Base-by-base conservation (phyloP, 2,329 filamentous ascomycete species). In the Chaetothyriales sp. region DNA sequence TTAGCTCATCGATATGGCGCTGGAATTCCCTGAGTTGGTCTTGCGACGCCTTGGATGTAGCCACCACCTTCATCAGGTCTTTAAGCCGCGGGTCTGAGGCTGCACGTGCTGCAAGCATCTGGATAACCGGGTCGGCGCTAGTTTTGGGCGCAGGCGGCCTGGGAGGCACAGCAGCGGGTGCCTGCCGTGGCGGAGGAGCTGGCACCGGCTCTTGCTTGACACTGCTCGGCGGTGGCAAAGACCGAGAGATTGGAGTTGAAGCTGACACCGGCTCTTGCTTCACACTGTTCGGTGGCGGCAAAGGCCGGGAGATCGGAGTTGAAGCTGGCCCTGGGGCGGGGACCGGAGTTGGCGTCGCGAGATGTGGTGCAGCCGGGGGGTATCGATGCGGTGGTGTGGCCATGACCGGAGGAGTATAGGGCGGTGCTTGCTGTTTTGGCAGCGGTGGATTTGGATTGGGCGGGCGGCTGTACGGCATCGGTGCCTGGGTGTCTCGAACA, bases 101-200 rank as follows among this genome's bases (percentile, higher is more conserved):
- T 20, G 72, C 72, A 54, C 70, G 64, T 7, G 70, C 72, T n/a
- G 72, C 72, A 46, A 74, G 63, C 70, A 73, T 73, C 51, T 73
- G 72, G 55, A 74, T 74, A 36, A 74, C 72, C 7, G 72, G 72
- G 53, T 74, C 72, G 8, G 69, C 65, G 46, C 68, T 72, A 5
- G 68, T 66, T 55, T 72, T 5, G 54, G 25, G 50, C 51, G 47
- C 45, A 48, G 53, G 45, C 32, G 53, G 48, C 18, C 51, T 48
- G 36, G 49, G n/a, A n/a, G n/a, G 47, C 50, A 49, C 49, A 51
- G 53, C n/a, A 44, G 50, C 18, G 12, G 43, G 44, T 36, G 44
- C 18, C 44, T 52, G 47, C 25, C 25, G 43, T 10, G 25, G 48
- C 5, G 32, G 10, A 15, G 32, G 32, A 39, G 32, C n/a, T n/a